Evolutionary conservation across 768 basidiomycete species (phyloP), one percentile per base, ranked within the genome.

Genomic region (Suillus luteus): DNA sequence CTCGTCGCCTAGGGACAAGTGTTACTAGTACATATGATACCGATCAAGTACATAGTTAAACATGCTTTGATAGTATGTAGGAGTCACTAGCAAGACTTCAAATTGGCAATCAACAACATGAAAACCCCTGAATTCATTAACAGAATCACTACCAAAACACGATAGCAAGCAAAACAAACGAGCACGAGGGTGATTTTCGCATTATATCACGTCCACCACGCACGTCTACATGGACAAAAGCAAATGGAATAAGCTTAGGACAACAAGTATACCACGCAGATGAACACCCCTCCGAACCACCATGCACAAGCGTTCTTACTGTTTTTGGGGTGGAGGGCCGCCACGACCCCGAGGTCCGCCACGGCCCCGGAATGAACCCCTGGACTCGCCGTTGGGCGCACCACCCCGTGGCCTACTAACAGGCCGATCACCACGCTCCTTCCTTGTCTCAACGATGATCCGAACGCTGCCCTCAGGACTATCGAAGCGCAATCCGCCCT

Each of bases 351-450:
- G 78, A 51, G 79, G 76, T 40, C 79, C 77, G 17, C 82, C 81
- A 51, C 80, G 81, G 2, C 80, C 81, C 40, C 80, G 78, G 67
- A 79, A 84, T 35, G 81, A 81, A 60, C 86, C 77, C 22, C 83
- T 81, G 43, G 66, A 58, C 31, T 80, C 78, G 5, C 83, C 82
- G 27, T 83, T 86, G 19, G 89, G 86, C 1, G 80, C 78, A 38
- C 87, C 89, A 48, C 89, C 87, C 19, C 90, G 82, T 17, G 86
- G 82, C 40, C 90, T 78, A 66, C 77, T 81, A 2, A 81, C 78
- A 3, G 89, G 88, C 62, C 95, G 79, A n/a, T 97, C 94, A 43
- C 87, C 86, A 52, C 94, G 84, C 79, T 98, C 95, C 81, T 95
- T 97, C 76, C 92, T 86, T 49, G 91, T 92, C 83, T 96, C 95